A percentile compares a stretch with the other conserved stretches of the same genome.
Conservation (phyloP, 2,329 filamentous ascomycete genomes). For the Chaetomiaceae sp. region DNA sequence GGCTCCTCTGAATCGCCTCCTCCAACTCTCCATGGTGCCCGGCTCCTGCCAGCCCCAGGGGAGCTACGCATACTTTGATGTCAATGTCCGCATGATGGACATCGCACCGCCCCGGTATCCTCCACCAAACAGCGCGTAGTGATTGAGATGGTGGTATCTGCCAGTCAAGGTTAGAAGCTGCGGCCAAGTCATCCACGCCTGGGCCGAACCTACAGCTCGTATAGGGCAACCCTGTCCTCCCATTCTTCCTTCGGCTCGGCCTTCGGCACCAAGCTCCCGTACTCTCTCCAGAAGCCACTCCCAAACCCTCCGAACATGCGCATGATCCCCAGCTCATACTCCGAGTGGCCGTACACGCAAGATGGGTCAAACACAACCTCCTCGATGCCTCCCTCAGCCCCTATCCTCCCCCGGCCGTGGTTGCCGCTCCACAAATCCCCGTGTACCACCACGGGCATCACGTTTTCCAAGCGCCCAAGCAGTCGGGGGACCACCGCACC, state of each 20-base stretch:
- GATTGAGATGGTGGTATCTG: slow-evolving; percentile 86
- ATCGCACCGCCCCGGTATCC: slow-evolving; percentile 71
- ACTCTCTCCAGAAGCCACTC: slow-evolving; percentile 65
- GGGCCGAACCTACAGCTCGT: slow-evolving; percentile 62
- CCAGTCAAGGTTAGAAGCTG: slow-evolving; percentile 16
- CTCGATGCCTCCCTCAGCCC: slow-evolving; percentile 48
- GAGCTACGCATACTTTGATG: slow-evolving; percentile 60
- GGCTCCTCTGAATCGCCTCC: too few species aligned
- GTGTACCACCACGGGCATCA: slow-evolving; percentile 77
- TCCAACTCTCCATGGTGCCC: too few species aligned
- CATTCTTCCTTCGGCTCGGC: slow-evolving; percentile 77
- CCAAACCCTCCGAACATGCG: slow-evolving; percentile 91
- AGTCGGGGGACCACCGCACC: slow-evolving; percentile 64
- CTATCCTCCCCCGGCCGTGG: slow-evolving; percentile 59
- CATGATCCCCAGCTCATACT: slow-evolving; percentile 94
- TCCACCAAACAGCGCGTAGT: slow-evolving; percentile 77
- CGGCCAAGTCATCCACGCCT: background rate
- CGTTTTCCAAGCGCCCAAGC: slow-evolving; percentile 58
- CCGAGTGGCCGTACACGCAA: slow-evolving; percentile 75
- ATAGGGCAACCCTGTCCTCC: slow-evolving; percentile 73
- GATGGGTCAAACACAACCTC: slow-evolving; percentile 80
- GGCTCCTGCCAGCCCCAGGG: too few species aligned
- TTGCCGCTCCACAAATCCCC: slow-evolving; percentile 95
- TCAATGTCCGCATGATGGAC: slow-evolving; percentile 68
- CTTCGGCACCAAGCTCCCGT: slow-evolving; percentile 67